Evolutionary conservation across 805 yeast species (phyloP), one percentile per base, ranked within the genome.

Genomic region (Candida yuanshanica): DNA sequence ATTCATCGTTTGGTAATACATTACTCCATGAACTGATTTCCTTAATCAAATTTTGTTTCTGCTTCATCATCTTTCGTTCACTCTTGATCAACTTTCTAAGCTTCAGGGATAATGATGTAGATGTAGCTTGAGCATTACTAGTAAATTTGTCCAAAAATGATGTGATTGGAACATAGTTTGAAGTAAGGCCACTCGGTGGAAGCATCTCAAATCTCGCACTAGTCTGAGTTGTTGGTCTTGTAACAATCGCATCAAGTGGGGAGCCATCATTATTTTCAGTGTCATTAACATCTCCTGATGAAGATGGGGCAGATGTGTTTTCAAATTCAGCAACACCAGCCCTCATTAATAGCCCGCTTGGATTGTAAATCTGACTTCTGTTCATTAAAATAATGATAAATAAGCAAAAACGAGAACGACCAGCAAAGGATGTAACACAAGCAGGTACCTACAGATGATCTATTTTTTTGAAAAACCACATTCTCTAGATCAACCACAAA

Each of bases 11-110:
- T 7, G 68, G 69, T 23, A 74, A 46, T 4, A 57, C 49, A 25
- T 58, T 52, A 23, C 64, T 55, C 81, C 81, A 75, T 4, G 54
- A 55, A 2, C 54, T 51, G 13, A 75, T 49, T 16, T 74, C 74
- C 25, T 56, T 62, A 7, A 65, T 47, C 36, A 74, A 59, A 12
- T 65, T 71, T 11, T 52, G 58, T 42, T 69, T 64, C 36, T 63
- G 58, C 27, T 49, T 54, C 38, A 65, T 50, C 5, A 59, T 53
- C 39, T 64, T 72, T 39, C 63, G 64, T 47, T 73, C 70, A 8
- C 53, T 42, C 46, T 64, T 68, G 38, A 71, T 60, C 35, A 70
- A 48, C 45, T 63, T 70, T 25, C 55, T 48, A 25, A 70, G 37
- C 37, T 60, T 61, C 38, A 48, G 58, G 33, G 61, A 54, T n/a